Evolutionary conservation across 139 green algal species (phyloP).

Genomic region (Chlamydomonas sp.): DNA sequence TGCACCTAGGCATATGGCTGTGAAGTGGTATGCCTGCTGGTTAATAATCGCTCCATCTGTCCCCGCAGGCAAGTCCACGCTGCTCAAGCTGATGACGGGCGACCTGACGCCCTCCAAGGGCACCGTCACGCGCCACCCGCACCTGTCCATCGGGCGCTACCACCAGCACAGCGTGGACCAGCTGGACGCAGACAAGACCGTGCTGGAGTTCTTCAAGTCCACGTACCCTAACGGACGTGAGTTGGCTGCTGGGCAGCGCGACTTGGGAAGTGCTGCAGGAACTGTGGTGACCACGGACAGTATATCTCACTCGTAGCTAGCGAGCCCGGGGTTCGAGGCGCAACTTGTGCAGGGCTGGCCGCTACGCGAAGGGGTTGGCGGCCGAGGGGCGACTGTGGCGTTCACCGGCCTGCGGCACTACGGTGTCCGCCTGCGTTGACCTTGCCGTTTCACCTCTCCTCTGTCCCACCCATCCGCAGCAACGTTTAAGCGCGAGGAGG

Average conservation of each 20-base stretch:
- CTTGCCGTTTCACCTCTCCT: background rate
- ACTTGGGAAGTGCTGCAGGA: too few species aligned
- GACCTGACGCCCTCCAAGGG: slow-evolving; percentile 43
- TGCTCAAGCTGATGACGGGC: slow-evolving; percentile 56
- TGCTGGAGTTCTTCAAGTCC: slow-evolving; percentile 76
- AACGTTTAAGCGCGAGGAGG: slow-evolving; percentile 63
- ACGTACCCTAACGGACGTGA: slow-evolving; percentile 53
- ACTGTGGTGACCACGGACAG: too few species aligned
- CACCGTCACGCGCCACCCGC: slow-evolving; percentile 70
- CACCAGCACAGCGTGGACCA: slow-evolving; percentile 71
- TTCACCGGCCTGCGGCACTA: too few species aligned
- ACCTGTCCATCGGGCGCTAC: slow-evolving; percentile 80
- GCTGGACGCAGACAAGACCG: slow-evolving; percentile 62
- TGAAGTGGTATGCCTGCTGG: too few species aligned
- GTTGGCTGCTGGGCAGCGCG: background rate
- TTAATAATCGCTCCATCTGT: slow-evolving; percentile 62
- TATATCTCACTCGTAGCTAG: too few species aligned
- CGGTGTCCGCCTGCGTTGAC: too few species aligned
- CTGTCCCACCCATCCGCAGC: slow-evolving; percentile 39
- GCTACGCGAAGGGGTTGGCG: too few species aligned
- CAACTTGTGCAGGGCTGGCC: too few species aligned
- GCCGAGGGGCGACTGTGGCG: too few species aligned
- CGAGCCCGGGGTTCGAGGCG: too few species aligned
- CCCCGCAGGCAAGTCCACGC: slow-evolving; percentile 95
- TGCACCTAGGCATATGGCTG: too few species aligned